Base-by-base conservation (phyloP, 2,329 filamentous ascomycete genomes). In the Daldinia sp. region DNA sequence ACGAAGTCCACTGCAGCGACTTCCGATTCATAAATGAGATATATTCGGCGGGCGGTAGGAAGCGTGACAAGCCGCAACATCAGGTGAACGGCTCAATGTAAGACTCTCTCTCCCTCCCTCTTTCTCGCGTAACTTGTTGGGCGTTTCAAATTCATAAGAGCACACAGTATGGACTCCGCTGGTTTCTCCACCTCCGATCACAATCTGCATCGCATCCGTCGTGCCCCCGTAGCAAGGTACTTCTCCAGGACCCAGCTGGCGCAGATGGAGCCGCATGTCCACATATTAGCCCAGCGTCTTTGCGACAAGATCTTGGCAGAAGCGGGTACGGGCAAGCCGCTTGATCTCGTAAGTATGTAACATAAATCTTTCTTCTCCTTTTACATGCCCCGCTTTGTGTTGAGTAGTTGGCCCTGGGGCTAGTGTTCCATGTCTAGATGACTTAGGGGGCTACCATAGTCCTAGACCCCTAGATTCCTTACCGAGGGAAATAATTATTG, bases 181-280 rank as follows among this genome's bases (percentile, higher is more conserved):
- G 30, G 37, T 1, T 78, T 78, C 35, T 72, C 65, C 6, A 78
- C 76, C 10, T 5, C 26, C 0, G 60, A 71, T 35, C 78, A 79
- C 35, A 74, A 78, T 55, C 55, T 72, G 4, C 77, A 78, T 57
- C 77, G 76, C 1, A 42, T 67, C 1, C 76, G 77, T 1, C 73
- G 76, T 28, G 53, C 48, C 0, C 69, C 78, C 0, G n/a, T 79
- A 35, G 71, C 69, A 60, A 75, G 73, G 42, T 79, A 78, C 72
- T 79, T 80, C 65, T 79, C 77, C 0, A 74, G 74, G 23, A 50
- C 53, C 28, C 75, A 76, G 65, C 75, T 79, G 46, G 51, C 73
- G 2, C 70, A 70, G 74, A 75, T 80, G n/a, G 78, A 80, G 65
- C 64, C 68, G 2, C 73, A 76, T 20, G 64, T 80, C 2, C 70